These are phyloP conservation scores for Aspergillus funiculosus DNA, from an alignment of 495 filamentous ascomycete species.

Conservation along the genomic window DNA sequence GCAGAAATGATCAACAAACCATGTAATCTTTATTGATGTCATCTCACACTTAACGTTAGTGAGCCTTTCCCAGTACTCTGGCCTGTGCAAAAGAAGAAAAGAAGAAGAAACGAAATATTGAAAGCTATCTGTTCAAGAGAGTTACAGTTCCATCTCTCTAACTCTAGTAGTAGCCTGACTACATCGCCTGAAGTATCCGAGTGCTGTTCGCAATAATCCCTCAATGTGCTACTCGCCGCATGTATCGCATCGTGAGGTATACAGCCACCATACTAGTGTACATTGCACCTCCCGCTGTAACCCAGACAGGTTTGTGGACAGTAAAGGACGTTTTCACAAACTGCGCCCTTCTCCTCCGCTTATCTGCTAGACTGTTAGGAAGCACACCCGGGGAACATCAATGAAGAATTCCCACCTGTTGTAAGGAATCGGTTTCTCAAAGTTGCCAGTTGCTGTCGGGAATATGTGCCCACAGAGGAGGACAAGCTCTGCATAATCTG, in stretches of 20 bases:
- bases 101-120: background rate
- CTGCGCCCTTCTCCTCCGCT: constrained; percentile 27
- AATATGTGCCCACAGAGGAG: constrained; percentile 17
- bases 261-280: constrained; percentile 39
- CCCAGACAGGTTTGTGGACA: constrained; percentile 40
- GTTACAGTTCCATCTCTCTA: constrained; percentile 7
- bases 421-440: constrained; percentile 19
- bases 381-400: background rate
- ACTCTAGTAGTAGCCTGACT: constrained; percentile 8
- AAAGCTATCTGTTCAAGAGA: constrained; percentile 9
- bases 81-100: background rate
- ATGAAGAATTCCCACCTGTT: constrained; percentile 15
- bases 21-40: too few species aligned
- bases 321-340: constrained; percentile 35
- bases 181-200: too few species aligned
- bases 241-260: constrained; percentile 35
- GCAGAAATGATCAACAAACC: too few species aligned
- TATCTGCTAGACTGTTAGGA: constrained; percentile 18
- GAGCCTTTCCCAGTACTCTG: background rate
- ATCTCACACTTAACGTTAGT: background rate
- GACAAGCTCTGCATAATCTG: constrained; percentile 21
- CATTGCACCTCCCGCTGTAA: constrained; percentile 32
- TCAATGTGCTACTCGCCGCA: constrained; percentile 32
- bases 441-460: constrained; percentile 17
- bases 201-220: too few species aligned